Evolutionary conservation across 306 rosid species (phyloP).

Genomic region (Lagenaria siceraria): DNA sequence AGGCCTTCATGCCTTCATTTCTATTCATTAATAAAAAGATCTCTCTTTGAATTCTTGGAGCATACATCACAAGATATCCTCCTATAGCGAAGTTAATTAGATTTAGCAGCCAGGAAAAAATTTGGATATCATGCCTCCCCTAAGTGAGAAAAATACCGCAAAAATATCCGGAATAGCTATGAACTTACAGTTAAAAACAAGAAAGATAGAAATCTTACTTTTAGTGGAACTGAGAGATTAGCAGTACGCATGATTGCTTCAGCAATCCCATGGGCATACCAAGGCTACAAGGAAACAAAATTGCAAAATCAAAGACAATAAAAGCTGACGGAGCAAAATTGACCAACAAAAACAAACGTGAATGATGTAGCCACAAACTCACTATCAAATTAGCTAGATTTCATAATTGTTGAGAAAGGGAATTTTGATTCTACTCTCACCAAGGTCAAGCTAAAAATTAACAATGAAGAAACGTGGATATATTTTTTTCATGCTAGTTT

Average conservation of each 20-base stretch:
- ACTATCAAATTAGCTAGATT: not conserved
- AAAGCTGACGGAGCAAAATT: not conserved
- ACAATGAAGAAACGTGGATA: not conserved
- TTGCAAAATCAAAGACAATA: conserved; percentile 7
- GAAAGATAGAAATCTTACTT: conserved; percentile 35
- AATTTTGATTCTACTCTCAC: not conserved
- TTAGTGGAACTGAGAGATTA: conserved; percentile 88
- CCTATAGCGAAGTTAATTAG: not conserved
- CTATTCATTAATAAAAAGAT: no score
- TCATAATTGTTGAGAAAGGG: not conserved
- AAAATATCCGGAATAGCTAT: not conserved
- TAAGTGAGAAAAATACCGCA: not conserved
- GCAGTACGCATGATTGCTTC: conserved; percentile 98
- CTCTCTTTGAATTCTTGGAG: no score
- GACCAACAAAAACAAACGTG: not conserved
- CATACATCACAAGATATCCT: no score
- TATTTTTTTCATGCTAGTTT: not conserved
- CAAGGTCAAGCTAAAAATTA: not conserved
- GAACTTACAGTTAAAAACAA: not conserved
- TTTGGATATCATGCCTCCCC: not conserved
- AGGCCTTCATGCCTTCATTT: no score
- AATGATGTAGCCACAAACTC: not conserved
- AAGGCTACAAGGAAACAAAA: conserved; percentile 47
- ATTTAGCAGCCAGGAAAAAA: not conserved
- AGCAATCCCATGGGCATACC: conserved; percentile 98